Evolutionary conservation across 2,329 filamentous ascomycete genomes (phyloP).

Genomic region (Colletotrichum brevisporum): DNA sequence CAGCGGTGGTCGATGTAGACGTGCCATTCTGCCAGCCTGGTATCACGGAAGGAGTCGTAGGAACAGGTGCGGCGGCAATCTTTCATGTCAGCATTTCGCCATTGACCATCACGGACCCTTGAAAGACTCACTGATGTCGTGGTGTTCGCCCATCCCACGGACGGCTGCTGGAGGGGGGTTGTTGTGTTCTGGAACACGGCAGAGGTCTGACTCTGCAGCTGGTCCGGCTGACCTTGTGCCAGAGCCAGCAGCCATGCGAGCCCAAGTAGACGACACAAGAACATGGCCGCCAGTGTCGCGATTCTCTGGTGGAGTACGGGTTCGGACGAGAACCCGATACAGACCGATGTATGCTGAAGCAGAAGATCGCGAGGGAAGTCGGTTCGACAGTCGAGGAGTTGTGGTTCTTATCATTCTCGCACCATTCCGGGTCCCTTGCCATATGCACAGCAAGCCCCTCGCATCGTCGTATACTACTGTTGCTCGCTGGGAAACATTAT

Average conservation of each 20-base stretch:
- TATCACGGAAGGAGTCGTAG: neutral
- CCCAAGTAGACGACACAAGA: neutral
- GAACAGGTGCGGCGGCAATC: neutral
- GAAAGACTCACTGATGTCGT: neutral
- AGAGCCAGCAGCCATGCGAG: neutral
- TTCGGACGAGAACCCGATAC: neutral
- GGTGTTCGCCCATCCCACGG: neutral
- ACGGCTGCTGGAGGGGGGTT: neutral
- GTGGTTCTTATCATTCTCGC: neutral
- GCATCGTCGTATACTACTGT: neutral
- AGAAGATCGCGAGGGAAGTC: too few species aligned
- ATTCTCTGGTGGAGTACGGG: neutral
- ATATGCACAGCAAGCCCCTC: neutral
- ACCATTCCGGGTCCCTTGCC: neutral
- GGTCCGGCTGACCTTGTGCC: neutral
- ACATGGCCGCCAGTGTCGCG: neutral
- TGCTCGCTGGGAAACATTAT: neutral
- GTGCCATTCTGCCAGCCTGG: neutral
- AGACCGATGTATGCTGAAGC: too few species aligned
- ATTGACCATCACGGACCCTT: neutral
- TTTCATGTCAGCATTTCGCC: neutral
- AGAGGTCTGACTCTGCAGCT: neutral
- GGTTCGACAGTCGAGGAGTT: too few species aligned
- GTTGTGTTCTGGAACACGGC: neutral
- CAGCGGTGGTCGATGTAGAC: neutral